Base-by-base conservation (phyloP, 1,139 yeast genomes). In the Geotrichum reessii region DNA sequence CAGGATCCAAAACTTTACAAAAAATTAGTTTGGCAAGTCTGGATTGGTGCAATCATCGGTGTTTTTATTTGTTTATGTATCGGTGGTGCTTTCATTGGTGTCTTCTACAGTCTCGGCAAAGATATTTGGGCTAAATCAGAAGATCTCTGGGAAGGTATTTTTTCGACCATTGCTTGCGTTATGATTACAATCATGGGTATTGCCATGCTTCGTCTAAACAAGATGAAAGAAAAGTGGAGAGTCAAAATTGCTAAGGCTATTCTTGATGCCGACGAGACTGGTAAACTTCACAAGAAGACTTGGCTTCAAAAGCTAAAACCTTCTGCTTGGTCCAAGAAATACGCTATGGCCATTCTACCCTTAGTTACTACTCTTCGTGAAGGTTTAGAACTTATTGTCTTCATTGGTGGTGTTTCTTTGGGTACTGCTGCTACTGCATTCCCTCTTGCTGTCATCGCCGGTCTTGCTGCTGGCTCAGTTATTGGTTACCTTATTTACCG, bases 141-240 rank as follows among this genome's bases (percentile, higher is more conserved):
- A 72, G 97, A 92, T 71, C 80, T 91, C 61, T 92, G 96, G 89
- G 98, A 92, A 76, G 97, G 97, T 70, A 80, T 86, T 44, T 84
- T 92, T 69, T 86, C 91, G 71, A 76, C 91, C 40, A 80, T 92
- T 66, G 97, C 98, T 1, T 81, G 95, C 0, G 77, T 87, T 25
- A 81, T 92, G 71, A 92, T 92, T 63, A 84, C 97, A 2, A 67
- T 84, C 53, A 91, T 92, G 97, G 97, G 98, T 56, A 76, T 92
- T 66, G 95, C 96, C 69, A 87, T 92, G 86, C 80, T 92, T 67
- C 81, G 97, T 71, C 81, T 92, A 70, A 90, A 92, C 73, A 92
- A 91, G 76, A 81, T 92, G 84, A 85, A 88, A 73, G 93, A 85
- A 67, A 92, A 91, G 74, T 92, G 96, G 90, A 85, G 96, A 77